phyloP scores from a whole-genome alignment of 805 yeast genomes.

The Wickerhamomyces mucosus region DNA sequence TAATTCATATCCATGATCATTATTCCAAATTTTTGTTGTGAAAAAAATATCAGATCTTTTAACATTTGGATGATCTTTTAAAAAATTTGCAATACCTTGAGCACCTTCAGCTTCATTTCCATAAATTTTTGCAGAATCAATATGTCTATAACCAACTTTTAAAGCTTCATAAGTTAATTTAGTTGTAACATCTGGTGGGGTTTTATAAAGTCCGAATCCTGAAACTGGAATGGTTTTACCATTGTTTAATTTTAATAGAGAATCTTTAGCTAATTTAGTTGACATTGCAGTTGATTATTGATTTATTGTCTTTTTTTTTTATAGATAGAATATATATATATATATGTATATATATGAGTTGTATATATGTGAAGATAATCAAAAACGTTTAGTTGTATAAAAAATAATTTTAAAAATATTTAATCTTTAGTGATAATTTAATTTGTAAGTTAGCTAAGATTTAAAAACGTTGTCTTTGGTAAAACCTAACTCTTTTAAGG shows the following conservation, averaged over 20 bases:
- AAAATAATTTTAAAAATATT: no score
- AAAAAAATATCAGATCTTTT: conserved; percentile 16
- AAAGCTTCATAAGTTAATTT: conserved; percentile 14
- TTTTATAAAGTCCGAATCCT: conserved; percentile 18
- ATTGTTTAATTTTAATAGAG: conserved; percentile 11
- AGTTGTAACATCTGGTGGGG: conserved; percentile 13
- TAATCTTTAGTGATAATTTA: no score
- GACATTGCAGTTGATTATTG: not conserved
- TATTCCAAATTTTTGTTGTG: conserved; percentile 15
- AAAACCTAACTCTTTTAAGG: conserved; percentile 81
- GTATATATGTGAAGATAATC: no score
- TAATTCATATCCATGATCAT: conserved; percentile 7
- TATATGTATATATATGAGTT: no score
- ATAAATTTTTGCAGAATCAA: conserved; percentile 16
- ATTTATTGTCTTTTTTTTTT: no score
- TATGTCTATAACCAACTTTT: conserved; percentile 18
- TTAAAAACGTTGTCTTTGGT: conserved; percentile 82
- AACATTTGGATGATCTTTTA: conserved; percentile 12
- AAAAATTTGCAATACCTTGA: conserved; percentile 14
- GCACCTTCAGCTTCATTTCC: conserved; percentile 14
- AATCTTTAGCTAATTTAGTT: conserved; percentile 5
- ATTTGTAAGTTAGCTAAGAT: no score
- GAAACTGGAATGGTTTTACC: conserved; percentile 16
- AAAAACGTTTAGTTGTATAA: no score
- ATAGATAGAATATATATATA: no score